Evolutionary conservation across 805 yeast genomes (phyloP).

Genomic region (Candida tammaniensis): DNA sequence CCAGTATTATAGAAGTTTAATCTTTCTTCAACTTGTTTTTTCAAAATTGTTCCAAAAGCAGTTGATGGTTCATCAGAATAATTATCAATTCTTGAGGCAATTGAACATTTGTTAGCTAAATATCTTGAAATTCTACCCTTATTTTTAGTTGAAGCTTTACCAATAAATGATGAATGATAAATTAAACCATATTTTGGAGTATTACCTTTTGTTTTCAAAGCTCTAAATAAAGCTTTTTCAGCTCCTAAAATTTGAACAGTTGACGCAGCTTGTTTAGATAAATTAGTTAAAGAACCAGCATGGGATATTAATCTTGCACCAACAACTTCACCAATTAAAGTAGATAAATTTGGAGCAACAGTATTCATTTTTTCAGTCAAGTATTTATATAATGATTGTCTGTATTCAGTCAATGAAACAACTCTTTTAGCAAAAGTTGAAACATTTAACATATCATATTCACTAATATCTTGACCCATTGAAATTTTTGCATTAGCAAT

Average conservation of each 20-base stretch:
- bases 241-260: slow-evolving; percentile 98
- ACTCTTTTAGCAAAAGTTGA: slow-evolving; percentile 91
- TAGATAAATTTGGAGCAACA: slow-evolving; percentile 96
- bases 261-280: slow-evolving; percentile 98
- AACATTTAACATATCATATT: slow-evolving; percentile 90
- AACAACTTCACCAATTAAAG: slow-evolving; percentile 96
- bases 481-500: slow-evolving; percentile 95
- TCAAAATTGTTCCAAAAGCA: slow-evolving; percentile 85
- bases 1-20: slow-evolving; percentile 95
- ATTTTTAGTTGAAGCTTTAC: slow-evolving; percentile 92
- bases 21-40: slow-evolving; percentile 97
- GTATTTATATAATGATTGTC: slow-evolving; percentile 78
- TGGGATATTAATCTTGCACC: slow-evolving; percentile 98
- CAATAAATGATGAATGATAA: slow-evolving; percentile 92
- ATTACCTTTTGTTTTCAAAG: slow-evolving; percentile 93
- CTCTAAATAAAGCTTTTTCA: slow-evolving; percentile 94
- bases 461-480: slow-evolving; percentile 98
- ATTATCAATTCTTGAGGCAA: slow-evolving; percentile 97
- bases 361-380: slow-evolving; percentile 94
- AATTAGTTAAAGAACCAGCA: slow-evolving; percentile 94
- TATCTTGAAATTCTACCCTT: slow-evolving; percentile 99
- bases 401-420: slow-evolving; percentile 86
- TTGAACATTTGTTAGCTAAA: slow-evolving; percentile 97
- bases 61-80: slow-evolving; percentile 92
- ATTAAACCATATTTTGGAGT: slow-evolving; percentile 96